phyloP scores from a whole-genome alignment of 2,329 filamentous ascomycete species.

The Colletotrichum caudatum region DNA sequence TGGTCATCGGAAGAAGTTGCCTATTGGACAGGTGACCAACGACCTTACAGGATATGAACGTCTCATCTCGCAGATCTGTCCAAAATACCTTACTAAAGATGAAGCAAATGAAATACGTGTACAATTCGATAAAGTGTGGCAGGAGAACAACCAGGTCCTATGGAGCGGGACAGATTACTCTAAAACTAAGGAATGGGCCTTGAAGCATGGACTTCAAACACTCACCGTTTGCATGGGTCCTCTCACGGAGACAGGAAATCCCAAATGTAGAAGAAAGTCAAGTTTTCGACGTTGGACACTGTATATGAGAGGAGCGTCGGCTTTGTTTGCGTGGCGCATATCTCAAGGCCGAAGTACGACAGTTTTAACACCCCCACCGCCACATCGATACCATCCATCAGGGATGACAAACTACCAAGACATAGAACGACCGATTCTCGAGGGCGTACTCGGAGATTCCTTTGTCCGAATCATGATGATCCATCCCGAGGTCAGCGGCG shows the following conservation, averaged over 20 bases:
- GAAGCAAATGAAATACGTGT: conserved; percentile 1
- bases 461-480: not conserved
- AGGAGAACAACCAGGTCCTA: not conserved
- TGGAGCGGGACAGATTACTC: not conserved
- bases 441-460: not conserved
- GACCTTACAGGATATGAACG: not conserved
- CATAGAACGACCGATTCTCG: not conserved
- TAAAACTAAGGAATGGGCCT: conserved; percentile 1
- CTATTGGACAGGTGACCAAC: not conserved
- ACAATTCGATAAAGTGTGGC: not conserved
- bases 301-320: not conserved
- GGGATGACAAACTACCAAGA: conserved; percentile 4
- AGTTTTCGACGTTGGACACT: not conserved
- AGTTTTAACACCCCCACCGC: conserved; percentile 3
- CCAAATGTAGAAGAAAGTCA: not conserved
- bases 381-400: not conserved
- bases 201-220: not conserved
- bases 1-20: not conserved
- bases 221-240: conserved; percentile 3
- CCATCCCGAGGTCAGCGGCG: not conserved
- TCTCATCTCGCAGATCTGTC: not conserved
- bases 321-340: not conserved
- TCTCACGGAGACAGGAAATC: not conserved
- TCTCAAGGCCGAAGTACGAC: not conserved
- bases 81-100: not conserved